Conservation (phyloP, 2,329 filamentous ascomycete genomes). For the Tolypocladium cylindrosporum region DNA sequence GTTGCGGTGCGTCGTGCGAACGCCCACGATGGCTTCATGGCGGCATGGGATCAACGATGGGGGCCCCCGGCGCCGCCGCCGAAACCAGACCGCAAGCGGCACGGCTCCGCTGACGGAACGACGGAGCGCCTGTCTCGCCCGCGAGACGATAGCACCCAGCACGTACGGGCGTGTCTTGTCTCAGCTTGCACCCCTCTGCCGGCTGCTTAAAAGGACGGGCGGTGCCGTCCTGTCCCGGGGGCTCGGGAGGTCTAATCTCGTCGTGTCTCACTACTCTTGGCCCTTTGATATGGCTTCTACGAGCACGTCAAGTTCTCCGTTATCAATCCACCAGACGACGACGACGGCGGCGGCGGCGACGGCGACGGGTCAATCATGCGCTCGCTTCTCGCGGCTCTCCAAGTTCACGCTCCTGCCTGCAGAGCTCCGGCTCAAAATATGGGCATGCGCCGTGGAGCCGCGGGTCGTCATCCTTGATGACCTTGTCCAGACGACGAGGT, state of each 20-base stretch:
- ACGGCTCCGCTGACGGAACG: background rate
- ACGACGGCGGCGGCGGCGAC: constrained; percentile 4
- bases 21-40: constrained; percentile 1
- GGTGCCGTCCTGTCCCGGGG: background rate
- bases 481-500: constrained; percentile 16
- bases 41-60: background rate
- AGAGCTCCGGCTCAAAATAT: constrained; percentile 27
- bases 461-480: constrained; percentile 25
- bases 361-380: background rate
- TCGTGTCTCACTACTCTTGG: background rate
- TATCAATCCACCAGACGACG: background rate
- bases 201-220: background rate
- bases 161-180: background rate
- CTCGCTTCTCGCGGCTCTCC: background rate
- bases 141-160: background rate
- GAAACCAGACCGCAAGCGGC: background rate
- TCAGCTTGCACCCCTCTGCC: background rate
- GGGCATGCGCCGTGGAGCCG: constrained; percentile 25
- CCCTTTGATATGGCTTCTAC: background rate
- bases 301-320: background rate
- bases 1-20: background rate
- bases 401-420: constrained; percentile 20
- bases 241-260: constrained; percentile 3
- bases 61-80: background rate
- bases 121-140: background rate